Percentiles rank a stretch among this genome's conserved stretches.
Conservation (phyloP, 2,329 filamentous ascomycete genomes). For the Alternaria infectoria region DNA sequence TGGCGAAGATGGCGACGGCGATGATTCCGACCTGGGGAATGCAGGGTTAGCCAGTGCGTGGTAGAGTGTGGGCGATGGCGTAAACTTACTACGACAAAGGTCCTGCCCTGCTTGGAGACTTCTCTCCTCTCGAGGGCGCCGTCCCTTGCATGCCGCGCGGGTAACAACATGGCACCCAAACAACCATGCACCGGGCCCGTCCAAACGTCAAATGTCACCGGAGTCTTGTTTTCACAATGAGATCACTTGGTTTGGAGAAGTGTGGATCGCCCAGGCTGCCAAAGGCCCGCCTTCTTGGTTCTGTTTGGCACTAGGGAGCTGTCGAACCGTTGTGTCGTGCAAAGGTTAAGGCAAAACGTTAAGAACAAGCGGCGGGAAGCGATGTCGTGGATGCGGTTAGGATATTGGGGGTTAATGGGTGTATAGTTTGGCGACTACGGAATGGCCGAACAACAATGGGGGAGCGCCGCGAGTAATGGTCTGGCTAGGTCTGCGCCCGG, state of each 20-base stretch:
- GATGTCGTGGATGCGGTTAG: conserved; percentile 11
- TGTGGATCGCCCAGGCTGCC: conserved; percentile 27
- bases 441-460: conserved; percentile 5
- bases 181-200: conserved; percentile 3
- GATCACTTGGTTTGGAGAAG: conserved; percentile 30
- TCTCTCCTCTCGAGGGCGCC: conserved; percentile 27
- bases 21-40: conserved; percentile 36
- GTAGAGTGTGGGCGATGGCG: not conserved
- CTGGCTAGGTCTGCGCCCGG: conserved; percentile 28
- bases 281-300: conserved; percentile 18
- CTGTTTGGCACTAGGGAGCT: conserved; percentile 23
- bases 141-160: conserved; percentile 26
- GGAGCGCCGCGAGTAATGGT: conserved; percentile 11
- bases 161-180: conserved; percentile 36
- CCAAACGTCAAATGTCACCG: conserved; percentile 13
- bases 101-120: conserved; percentile 28
- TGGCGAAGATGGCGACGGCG: conserved; percentile 35
- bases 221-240: conserved; percentile 28
- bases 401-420: not conserved
- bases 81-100: conserved; percentile 38
- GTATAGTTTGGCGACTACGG: conserved; percentile 2
- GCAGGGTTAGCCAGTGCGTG: conserved; percentile 14
- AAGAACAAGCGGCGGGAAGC: not conserved
- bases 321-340: conserved; percentile 12
- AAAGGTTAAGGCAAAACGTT: conserved; percentile 1